Base-by-base conservation (phyloP, 2,329 filamentous ascomycete species). In the Ambrosiella beaveri region DNA sequence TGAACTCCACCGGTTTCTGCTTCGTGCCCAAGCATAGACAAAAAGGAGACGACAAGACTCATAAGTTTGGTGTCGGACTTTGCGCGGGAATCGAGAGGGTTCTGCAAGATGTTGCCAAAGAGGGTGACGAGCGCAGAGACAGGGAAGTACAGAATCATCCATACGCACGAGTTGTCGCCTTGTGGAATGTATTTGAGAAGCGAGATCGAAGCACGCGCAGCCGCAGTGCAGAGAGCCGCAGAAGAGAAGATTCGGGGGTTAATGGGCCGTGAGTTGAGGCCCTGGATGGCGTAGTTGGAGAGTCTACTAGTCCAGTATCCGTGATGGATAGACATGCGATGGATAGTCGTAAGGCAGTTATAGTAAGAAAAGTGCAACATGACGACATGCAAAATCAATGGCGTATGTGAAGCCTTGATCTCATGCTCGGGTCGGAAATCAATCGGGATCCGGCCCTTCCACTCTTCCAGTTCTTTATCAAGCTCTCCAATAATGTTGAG, bases 381-480 rank as follows among this genome's bases (percentile, higher is more conserved):
- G 61, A 95, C 90, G 56, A 98, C 82, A 63, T 97, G 91, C 17
- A 98, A 75, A 17, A 97, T 90, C n/a, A 97, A 76, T 0, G 91
- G 90, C 0, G 89, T 94, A 68, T 96, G 88, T 0, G 85, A 86
- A 0, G 88, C 88, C 69, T 89, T 90, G 69, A 98, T 97, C 69
- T 96, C 90, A 67, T 96, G 84, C 69, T 97, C 93, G 0, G 93
- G 93, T n/a, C 93, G 81, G 72, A 96, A 97, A 66, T 97, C 93
- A 59, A 95, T 78, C 1, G 93, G 91, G 57, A 98, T 97, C 56
- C 78, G 82, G 66, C 97, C 90, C 73, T 97, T 97, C 93, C 93
- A 98, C 57, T 88, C 84, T 68, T 98, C 93, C 3, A 98, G 64
- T 65, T 89, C 82, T 65, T 81, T 84, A 67, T 98, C 93, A 8